Percentiles rank a stretch among this genome's conserved stretches.
These are phyloP conservation scores for Russula sp. DNA, from an alignment of 768 basidiomycete species.

Conservation along the genomic window DNA sequence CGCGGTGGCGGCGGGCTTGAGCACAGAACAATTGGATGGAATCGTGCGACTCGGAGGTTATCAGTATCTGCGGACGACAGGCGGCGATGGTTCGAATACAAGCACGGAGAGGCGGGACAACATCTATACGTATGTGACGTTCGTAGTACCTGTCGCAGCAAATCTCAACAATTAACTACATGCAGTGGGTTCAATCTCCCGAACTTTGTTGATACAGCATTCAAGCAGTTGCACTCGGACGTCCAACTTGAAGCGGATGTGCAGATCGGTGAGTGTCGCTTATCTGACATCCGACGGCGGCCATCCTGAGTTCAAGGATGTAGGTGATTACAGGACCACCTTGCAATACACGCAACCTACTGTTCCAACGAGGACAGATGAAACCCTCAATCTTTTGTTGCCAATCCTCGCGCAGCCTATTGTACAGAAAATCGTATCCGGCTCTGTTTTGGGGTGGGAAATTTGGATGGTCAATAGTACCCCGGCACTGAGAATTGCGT, in stretches of 20 bases:
- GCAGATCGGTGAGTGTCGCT: slow-evolving; percentile 43
- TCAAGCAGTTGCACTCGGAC: slow-evolving; percentile 57
- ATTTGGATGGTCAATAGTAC: not conserved
- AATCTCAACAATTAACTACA: slow-evolving; percentile 4
- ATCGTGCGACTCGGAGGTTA: slow-evolving; percentile 66
- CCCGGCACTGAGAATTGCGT: not conserved
- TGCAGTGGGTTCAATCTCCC: slow-evolving; percentile 57
- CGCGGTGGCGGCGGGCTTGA: slow-evolving; percentile 56
- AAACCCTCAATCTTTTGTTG: slow-evolving; percentile 55
- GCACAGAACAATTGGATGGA: slow-evolving; percentile 55
- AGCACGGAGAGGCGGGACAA: slow-evolving; percentile 35
- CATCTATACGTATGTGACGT: slow-evolving; percentile 46
- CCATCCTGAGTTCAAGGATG: not conserved
- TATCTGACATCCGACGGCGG: not conserved
- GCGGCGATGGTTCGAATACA: slow-evolving; percentile 28
- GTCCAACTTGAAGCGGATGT: slow-evolving; percentile 50
- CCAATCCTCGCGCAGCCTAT: slow-evolving; percentile 69
- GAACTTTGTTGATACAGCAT: slow-evolving; percentile 57
- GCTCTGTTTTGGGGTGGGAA: slow-evolving; percentile 47
- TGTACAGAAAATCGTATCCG: slow-evolving; percentile 63
- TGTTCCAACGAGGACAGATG: slow-evolving; percentile 56
- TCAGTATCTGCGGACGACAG: slow-evolving; percentile 39
- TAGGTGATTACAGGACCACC: slow-evolving; percentile 59
- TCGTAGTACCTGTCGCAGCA: not conserved
- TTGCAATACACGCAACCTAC: slow-evolving; percentile 53